Base-by-base conservation (phyloP, 2,329 filamentous ascomycete species). In the Knoxdaviesia capensis region DNA sequence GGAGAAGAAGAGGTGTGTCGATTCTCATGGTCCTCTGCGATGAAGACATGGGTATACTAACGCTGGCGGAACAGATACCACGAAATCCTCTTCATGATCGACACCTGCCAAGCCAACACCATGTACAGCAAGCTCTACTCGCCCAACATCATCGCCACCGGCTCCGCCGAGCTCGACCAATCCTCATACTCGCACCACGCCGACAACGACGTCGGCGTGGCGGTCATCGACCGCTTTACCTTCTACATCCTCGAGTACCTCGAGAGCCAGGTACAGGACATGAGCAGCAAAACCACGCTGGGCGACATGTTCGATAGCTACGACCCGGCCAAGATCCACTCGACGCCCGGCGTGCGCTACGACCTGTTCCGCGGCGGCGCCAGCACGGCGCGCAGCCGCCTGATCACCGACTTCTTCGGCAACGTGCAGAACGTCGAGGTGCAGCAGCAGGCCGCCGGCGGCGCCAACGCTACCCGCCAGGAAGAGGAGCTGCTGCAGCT, bases 41-140 rank as follows among this genome's bases (percentile, higher is more conserved):
- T 31, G 38, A 40, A 41, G 28, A 36, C 28, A 5, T 20, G 20
- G 2, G 2, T 20, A 39, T 39, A 7, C 40, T 41, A 6, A 44
- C 36, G 32, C 6, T 39, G 36, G 6, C 20, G 11, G 20, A 10
- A 34, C 48, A 81, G 79, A 56, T 98, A 96, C 60, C 84, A 96
- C 58, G 90, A 98, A 61, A 77, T 98, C 51, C 74, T 98, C 44
- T 98, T 98, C 67, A 98, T 98, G 90, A 98, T 98, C 61, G 90
- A 98, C 59, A 98, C 90, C 0, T 98, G 90, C 64, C 90, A 98
- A 63, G 90, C 90, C 43, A 98, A 98, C 59, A 98, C 90, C 32
- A 94, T 98, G 86, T 98, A 94, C 64, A 88, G 79, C 56, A 88
- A 94, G 52, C 84, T 98, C 54, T 98, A 98, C 66, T 93, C 86